Conservation (phyloP, 2,329 filamentous ascomycete species). For the Aspergillus bombycis region DNA sequence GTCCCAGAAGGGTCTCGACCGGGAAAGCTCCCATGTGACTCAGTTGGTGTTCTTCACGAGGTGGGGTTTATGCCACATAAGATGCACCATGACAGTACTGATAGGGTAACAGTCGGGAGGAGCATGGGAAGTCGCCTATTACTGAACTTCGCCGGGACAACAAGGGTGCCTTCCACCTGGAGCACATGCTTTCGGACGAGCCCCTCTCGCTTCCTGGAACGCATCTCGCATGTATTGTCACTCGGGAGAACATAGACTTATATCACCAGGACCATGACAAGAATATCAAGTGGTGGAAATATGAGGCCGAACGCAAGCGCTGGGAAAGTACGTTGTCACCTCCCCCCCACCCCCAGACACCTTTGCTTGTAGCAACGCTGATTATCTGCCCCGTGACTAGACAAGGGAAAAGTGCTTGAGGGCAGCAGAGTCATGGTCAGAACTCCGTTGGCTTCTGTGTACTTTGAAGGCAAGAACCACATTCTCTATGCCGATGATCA, state of each 20-base stretch:
- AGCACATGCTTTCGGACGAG: background rate
- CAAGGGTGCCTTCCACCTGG: background rate
- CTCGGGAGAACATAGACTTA: background rate
- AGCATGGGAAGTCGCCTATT: background rate
- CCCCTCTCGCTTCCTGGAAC: background rate
- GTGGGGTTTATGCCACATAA: background rate
- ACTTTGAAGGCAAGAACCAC: background rate
- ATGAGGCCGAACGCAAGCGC: background rate
- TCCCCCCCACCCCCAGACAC: background rate
- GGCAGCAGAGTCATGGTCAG: background rate
- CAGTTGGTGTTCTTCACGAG: background rate
- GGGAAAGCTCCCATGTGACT: background rate
- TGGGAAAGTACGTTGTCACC: background rate
- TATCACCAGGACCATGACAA: constrained; percentile 4
- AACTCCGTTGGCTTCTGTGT: background rate
- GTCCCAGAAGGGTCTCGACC: background rate
- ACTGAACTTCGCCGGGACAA: background rate
- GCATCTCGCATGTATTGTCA: background rate
- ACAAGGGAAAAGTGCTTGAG: background rate
- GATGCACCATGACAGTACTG: background rate
- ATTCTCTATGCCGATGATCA: background rate
- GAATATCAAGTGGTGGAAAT: background rate
- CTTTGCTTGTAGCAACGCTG: background rate
- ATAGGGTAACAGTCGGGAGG: background rate
- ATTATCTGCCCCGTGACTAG: background rate